phyloP scores from a whole-genome alignment of 1,284 basidiomycete genomes.

The Phellinidium pouzarii region DNA sequence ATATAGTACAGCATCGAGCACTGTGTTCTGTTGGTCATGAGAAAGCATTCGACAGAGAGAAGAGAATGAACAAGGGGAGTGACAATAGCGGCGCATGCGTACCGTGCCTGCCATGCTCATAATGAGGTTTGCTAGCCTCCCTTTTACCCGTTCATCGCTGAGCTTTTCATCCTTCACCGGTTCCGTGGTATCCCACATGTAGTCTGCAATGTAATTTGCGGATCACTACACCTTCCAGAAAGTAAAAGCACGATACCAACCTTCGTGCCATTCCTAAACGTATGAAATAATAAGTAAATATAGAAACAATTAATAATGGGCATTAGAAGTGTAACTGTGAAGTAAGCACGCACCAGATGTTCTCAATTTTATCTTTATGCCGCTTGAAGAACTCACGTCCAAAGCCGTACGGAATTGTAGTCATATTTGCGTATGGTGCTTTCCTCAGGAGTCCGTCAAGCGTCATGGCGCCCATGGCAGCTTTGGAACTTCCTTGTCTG shows the following conservation, averaged over 20 bases:
- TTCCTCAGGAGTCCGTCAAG: conserved; percentile 12
- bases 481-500: conserved; percentile 18
- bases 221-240: background rate
- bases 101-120: conserved; percentile 10
- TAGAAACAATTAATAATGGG: too few relatives aligned
- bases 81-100: background rate
- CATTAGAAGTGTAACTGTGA: background rate
- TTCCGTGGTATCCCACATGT: conserved; percentile 14
- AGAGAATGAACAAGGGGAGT: background rate
- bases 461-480: conserved; percentile 16
- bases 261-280: conserved; percentile 12
- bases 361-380: conserved; percentile 3
- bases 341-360: conserved; percentile 6
- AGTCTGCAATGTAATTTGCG: conserved; percentile 5
- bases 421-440: background rate
- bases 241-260: background rate
- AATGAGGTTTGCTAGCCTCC: background rate
- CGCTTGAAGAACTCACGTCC: conserved; percentile 15
- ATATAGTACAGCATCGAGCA: conserved; percentile 1
- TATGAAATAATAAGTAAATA: too few relatives aligned
- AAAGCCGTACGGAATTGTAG: conserved; percentile 9
- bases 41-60: background rate
- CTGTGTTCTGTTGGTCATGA: conserved; percentile 4
- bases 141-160: conserved; percentile 8
- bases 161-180: conserved; percentile 17